Base-by-base conservation (phyloP, 2,329 filamentous ascomycete species). In the Calonectria honghensis region DNA sequence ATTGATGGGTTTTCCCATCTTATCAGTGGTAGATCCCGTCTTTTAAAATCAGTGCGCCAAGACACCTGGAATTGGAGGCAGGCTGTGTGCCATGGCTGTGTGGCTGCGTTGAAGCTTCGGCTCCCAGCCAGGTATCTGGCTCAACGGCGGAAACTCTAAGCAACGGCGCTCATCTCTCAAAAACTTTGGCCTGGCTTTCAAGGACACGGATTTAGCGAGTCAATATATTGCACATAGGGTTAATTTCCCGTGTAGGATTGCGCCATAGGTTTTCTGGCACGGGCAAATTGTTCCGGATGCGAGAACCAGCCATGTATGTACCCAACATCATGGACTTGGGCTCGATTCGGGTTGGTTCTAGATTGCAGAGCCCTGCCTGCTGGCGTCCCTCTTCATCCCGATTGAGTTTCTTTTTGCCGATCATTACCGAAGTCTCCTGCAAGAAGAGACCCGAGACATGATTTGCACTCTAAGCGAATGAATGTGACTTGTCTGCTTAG, bases 121-220 rank as follows among this genome's bases (percentile, higher is more conserved):
- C 39, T 50, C 51, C 7, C 14, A 24, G 37, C 32, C n/a, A 50
- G 57, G 68, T 35, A 35, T 31, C 51, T 63, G 57, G 32, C 31
- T 63, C 57, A 66, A 54, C 37, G 68, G 68, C 10, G 50, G 61
- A 65, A 71, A 71, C 27, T 54, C 41, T 71, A 71, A 71, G 39
- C 45, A 48, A 64, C 32, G 18, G 39, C 57, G 48, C 54, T 54
- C 68, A 50, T 70, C 48, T 45, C 50, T 32, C 29, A 5, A 20
- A 45, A 65, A 20, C 41, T 20, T 57, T 37, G 35, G 16, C 27
- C 4, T 70, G 45, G 64, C 35, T 31, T 32, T 27, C 45, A 51
- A 20, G n/a, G 57, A 50, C 31, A 13, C 20, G 35, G 16, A 31
- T 51, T 24, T 37, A 27, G 13, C 35, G 50, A 24, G 66, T 27